A percentile compares a stretch with the other conserved stretches of the same genome.
phyloP scores from a whole-genome alignment of 169 alveolate species.

The Plasmodium reichenowi region DNA sequence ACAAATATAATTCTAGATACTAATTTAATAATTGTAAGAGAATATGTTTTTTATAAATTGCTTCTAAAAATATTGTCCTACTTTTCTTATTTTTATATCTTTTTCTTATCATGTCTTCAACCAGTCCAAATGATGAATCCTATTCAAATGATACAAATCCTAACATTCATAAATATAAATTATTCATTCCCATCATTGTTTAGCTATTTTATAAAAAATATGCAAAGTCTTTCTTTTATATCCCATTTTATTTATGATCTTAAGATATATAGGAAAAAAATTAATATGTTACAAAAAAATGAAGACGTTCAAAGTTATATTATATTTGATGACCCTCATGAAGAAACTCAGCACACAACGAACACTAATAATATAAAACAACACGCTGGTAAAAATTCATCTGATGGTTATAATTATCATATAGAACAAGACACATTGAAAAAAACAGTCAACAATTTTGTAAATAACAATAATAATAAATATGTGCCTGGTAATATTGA shows the following conservation, averaged over 20 bases:
- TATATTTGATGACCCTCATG: too few relatives aligned
- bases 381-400: too few relatives aligned
- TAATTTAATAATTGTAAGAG: conserved; percentile 40
- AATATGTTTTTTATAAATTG: conserved; percentile 24
- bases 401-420: too few relatives aligned
- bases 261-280: conserved; percentile 20
- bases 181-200: conserved; percentile 39
- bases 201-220: conserved; percentile 24
- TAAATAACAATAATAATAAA: too few relatives aligned
- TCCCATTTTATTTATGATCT: conserved; percentile 9
- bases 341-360: too few relatives aligned
- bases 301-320: too few relatives aligned
- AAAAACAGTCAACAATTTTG: too few relatives aligned
- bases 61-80: conserved; percentile 27
- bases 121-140: conserved; percentile 12
- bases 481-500: too few relatives aligned
- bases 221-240: conserved; percentile 29
- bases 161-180: conserved; percentile 39
- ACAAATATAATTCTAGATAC: conserved; percentile 3
- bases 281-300: background rate
- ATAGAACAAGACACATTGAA: too few relatives aligned
- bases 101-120: conserved; percentile 2
- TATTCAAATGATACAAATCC: conserved; percentile 39
- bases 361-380: too few relatives aligned
- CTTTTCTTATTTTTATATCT: conserved; percentile 34